Conservation (phyloP, 331 rosid genomes). For the Rosa hybrid region DNA sequence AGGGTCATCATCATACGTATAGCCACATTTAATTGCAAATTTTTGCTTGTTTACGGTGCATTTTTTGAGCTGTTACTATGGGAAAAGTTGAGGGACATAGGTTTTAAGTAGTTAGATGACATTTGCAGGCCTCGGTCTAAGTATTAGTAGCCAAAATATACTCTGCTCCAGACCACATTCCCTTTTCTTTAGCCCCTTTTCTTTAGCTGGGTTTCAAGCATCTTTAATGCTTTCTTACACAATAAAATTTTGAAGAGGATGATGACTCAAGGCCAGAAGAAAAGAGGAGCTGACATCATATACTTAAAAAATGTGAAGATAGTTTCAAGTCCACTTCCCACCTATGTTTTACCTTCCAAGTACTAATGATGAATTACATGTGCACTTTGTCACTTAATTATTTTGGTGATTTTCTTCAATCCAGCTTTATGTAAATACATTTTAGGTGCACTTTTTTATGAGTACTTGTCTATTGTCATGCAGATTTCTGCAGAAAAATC, state of each 20-base stretch:
- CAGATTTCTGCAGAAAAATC: constrained; percentile 89
- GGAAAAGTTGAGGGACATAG: background rate
- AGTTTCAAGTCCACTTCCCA: background rate
- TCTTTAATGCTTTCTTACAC: background rate
- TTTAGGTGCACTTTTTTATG: background rate
- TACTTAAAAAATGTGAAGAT: background rate
- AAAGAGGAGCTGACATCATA: background rate
- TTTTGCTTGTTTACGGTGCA: background rate
- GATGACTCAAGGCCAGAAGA: background rate
- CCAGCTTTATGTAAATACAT: background rate
- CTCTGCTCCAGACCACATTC: background rate
- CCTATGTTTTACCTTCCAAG: background rate
- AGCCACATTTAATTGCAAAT: background rate
- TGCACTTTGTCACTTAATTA: background rate
- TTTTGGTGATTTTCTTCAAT: background rate
- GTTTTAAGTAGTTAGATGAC: background rate
- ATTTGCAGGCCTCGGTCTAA: background rate
- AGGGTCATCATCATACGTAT: background rate
- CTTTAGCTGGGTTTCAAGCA: background rate
- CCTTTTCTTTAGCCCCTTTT: background rate
- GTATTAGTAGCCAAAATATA: background rate
- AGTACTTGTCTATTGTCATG: constrained; percentile 17
- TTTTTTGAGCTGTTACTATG: background rate
- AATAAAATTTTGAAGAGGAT: background rate
- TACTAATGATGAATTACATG: background rate